These are phyloP conservation scores for Verticillium isaacii DNA, from an alignment of 2,329 filamentous ascomycete species.

Conservation along the genomic window DNA sequence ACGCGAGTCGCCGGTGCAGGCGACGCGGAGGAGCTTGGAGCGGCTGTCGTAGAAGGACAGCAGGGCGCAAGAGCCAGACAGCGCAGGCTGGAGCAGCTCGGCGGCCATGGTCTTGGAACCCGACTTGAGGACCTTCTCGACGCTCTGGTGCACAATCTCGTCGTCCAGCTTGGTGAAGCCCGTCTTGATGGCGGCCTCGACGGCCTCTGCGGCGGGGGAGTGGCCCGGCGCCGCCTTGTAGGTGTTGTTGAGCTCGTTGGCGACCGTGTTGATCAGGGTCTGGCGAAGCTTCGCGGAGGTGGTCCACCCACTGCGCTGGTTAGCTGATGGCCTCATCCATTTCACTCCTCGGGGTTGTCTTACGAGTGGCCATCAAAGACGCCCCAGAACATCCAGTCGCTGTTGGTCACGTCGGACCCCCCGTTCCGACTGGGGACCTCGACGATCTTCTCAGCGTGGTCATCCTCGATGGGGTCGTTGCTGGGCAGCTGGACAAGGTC, in stretches of 20 bases:
- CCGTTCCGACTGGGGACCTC: slow-evolving; percentile 63
- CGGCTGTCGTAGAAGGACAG: slow-evolving; percentile 93
- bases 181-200: slow-evolving; percentile 87
- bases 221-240: slow-evolving; percentile 67
- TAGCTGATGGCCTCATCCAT: background rate
- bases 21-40: slow-evolving; percentile 83
- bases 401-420: slow-evolving; percentile 42
- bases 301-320: slow-evolving; percentile 76
- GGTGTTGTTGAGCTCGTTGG: slow-evolving; percentile 84
- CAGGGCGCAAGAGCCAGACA: slow-evolving; percentile 95
- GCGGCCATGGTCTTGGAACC: slow-evolving; percentile 89
- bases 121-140: slow-evolving; percentile 83
- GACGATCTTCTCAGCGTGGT: slow-evolving; percentile 97
- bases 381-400: slow-evolving; percentile 99
- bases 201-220: slow-evolving; percentile 71
- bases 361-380: slow-evolving; percentile 97
- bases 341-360: slow-evolving; percentile 17
- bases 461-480: slow-evolving; percentile 97
- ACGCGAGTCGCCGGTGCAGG: slow-evolving; percentile 93
- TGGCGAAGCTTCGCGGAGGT: slow-evolving; percentile 95
- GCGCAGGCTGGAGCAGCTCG: slow-evolving; percentile 83
- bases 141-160: slow-evolving; percentile 91
- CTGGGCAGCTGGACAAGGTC: slow-evolving; percentile 92
- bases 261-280: slow-evolving; percentile 86
- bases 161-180: slow-evolving; percentile 86